These are phyloP conservation scores for Geotrichum carabidarum DNA, from an alignment of 1,139 yeast genomes.

Conservation along the genomic window DNA sequence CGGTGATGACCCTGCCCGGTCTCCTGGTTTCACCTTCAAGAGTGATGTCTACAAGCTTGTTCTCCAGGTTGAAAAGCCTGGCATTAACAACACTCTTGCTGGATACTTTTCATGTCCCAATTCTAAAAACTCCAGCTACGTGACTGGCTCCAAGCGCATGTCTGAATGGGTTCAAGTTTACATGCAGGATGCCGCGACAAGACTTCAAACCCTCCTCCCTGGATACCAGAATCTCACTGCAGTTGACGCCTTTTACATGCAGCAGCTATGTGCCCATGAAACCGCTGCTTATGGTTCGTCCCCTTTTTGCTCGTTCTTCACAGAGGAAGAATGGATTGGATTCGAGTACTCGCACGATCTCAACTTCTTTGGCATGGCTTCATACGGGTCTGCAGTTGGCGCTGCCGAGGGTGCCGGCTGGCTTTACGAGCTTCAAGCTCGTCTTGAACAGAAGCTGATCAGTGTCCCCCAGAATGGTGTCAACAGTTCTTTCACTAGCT, in stretches of 20 bases:
- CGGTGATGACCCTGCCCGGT: conserved; percentile 30
- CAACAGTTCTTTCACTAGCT: conserved; percentile 36
- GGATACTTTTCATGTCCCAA: conserved; percentile 41
- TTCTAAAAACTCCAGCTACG: conserved; percentile 28
- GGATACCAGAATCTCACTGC: conserved; percentile 40
- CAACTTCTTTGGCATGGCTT: conserved; percentile 39
- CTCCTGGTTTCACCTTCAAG: neutral
- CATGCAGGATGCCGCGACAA: conserved; percentile 39
- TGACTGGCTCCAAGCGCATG: conserved; percentile 26
- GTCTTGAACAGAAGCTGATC: conserved; percentile 33
- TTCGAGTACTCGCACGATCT: conserved; percentile 45
- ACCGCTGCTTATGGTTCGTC: conserved; percentile 47
- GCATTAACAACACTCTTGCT: conserved; percentile 42
- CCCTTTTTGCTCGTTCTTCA: conserved; percentile 46
- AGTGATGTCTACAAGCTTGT: conserved; percentile 33
- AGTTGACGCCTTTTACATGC: conserved; percentile 41
- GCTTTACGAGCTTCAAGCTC: conserved; percentile 39
- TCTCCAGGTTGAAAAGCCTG: conserved; percentile 35
- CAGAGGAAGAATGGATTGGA: conserved; percentile 48
- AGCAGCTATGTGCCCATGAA: conserved; percentile 48
- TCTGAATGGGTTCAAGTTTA: conserved; percentile 39
- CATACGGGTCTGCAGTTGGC: conserved; percentile 41
- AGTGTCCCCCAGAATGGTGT: conserved; percentile 34
- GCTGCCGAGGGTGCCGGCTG: conserved; percentile 44
- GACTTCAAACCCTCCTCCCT: conserved; percentile 43